A percentile compares a stretch with the other conserved stretches of the same genome.
These are phyloP conservation scores for Penicillium sp. DNA, from an alignment of 2,329 filamentous ascomycete species.

Conservation along the genomic window DNA sequence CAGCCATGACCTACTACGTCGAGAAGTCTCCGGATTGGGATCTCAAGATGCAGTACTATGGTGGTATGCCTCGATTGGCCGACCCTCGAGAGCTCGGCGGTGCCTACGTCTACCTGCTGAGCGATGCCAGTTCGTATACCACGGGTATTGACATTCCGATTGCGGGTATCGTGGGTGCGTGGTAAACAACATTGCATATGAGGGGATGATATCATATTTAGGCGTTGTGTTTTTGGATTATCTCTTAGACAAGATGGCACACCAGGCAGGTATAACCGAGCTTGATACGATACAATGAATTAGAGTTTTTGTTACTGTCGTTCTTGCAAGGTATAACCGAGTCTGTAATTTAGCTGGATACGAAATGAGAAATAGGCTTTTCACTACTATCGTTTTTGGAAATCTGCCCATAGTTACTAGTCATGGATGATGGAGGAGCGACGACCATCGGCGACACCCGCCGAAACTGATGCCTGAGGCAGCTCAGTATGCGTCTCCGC, in stretches of 20 bases:
- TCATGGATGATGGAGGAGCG: too few relatives aligned
- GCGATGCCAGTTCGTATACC: conserved; percentile 51
- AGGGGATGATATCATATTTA: neutral
- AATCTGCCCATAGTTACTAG: neutral
- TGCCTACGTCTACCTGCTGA: conserved; percentile 64
- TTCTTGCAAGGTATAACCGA: neutral
- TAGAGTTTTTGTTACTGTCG: neutral
- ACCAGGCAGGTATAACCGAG: neutral
- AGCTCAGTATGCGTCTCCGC: neutral
- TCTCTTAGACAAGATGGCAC: neutral
- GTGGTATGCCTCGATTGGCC: conserved; percentile 62
- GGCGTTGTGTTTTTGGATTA: neutral
- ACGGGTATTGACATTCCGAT: conserved; percentile 47
- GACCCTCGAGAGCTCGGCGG: conserved; percentile 61
- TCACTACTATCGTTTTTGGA: neutral
- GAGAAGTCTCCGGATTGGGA: conserved; percentile 62
- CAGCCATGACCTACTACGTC: conserved; percentile 59
- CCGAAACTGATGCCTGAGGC: neutral
- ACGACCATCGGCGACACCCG: neutral
- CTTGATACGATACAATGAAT: neutral
- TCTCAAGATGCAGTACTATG: conserved; percentile 63
- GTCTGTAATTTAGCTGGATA: neutral
- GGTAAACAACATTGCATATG: neutral
- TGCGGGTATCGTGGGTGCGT: conserved; percentile 24
- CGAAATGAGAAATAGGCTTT: neutral